These are phyloP conservation scores for Aspergillus texensis DNA, from an alignment of 2,329 filamentous ascomycete genomes.

Conservation along the genomic window DNA sequence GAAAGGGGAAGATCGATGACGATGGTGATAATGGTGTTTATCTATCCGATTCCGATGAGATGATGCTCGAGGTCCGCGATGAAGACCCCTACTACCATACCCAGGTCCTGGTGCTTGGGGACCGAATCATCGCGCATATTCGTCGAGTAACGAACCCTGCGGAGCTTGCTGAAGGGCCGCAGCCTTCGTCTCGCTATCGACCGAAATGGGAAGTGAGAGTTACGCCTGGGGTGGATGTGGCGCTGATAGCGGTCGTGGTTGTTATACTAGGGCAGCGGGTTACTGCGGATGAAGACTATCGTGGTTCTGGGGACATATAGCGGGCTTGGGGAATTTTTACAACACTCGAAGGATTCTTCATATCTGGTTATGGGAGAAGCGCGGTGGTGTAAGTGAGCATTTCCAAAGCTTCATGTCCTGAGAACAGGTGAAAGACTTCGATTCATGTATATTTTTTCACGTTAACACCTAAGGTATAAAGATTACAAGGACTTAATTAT, in stretches of 20 bases:
- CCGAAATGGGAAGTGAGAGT: constrained; percentile 21
- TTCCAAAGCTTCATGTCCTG: neutral
- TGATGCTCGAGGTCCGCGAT: constrained; percentile 15
- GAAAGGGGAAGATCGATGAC: neutral
- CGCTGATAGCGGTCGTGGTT: constrained; percentile 19
- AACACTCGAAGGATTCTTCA: neutral
- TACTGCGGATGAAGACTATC: neutral
- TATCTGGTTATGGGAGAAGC: neutral
- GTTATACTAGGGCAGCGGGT: constrained; percentile 21
- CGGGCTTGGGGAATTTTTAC: neutral
- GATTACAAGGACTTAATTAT: no score
- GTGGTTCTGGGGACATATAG: neutral
- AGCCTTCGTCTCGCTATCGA: constrained; percentile 19
- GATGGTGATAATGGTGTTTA: neutral
- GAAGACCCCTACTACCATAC: constrained; percentile 19
- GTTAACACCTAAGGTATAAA: neutral
- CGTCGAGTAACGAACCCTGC: constrained; percentile 14
- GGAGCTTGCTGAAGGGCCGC: constrained; percentile 18
- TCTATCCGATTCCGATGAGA: neutral
- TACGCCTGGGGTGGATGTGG: constrained; percentile 19
- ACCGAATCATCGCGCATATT: constrained; percentile 15
- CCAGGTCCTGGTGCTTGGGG: constrained; percentile 17
- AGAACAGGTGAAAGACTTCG: neutral
- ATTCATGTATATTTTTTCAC: neutral
- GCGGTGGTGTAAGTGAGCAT: neutral